phyloP scores from a whole-genome alignment of 805 yeast species.

The Nakazawaea wickerhamii region DNA sequence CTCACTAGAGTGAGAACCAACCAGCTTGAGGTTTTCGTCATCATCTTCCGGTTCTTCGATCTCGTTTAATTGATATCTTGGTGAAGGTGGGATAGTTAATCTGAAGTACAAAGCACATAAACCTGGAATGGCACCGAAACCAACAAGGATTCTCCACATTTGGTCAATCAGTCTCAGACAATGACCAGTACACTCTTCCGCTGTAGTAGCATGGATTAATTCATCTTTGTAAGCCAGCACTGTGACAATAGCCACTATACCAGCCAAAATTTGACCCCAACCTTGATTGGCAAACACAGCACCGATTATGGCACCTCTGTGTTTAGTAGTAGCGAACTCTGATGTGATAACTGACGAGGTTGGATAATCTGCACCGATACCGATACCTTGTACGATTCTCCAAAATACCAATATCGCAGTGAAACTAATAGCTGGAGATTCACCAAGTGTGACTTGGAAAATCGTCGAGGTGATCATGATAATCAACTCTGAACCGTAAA shows the following conservation, averaged over 20 bases:
- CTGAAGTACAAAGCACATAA: constrained; percentile 70
- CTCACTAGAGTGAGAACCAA: constrained; percentile 33
- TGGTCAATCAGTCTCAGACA: constrained; percentile 72
- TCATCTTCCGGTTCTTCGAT: constrained; percentile 52
- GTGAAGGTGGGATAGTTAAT: constrained; percentile 81
- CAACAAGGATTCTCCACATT: constrained; percentile 80
- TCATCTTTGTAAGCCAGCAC: constrained; percentile 63
- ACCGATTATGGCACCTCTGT: constrained; percentile 91
- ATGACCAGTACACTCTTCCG: constrained; percentile 49
- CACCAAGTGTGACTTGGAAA: constrained; percentile 61
- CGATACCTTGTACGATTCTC: constrained; percentile 80
- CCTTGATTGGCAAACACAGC: constrained; percentile 90
- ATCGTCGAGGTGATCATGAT: constrained; percentile 67
- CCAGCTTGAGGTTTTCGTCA: constrained; percentile 39
- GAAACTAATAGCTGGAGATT: constrained; percentile 60
- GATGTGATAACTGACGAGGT: constrained; percentile 79
- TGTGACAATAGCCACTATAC: constrained; percentile 61
- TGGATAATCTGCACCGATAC: constrained; percentile 91
- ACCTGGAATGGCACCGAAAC: constrained; percentile 81
- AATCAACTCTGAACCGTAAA: constrained; percentile 74
- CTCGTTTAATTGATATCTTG: constrained; percentile 50
- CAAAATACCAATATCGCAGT: constrained; percentile 61
- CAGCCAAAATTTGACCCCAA: constrained; percentile 78
- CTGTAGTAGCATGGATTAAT: constrained; percentile 42
- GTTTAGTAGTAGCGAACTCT: constrained; percentile 78